Evolutionary conservation across 192 early-diverging fungal genomes (phyloP).

Genomic region (Backusella morwellensis): DNA sequence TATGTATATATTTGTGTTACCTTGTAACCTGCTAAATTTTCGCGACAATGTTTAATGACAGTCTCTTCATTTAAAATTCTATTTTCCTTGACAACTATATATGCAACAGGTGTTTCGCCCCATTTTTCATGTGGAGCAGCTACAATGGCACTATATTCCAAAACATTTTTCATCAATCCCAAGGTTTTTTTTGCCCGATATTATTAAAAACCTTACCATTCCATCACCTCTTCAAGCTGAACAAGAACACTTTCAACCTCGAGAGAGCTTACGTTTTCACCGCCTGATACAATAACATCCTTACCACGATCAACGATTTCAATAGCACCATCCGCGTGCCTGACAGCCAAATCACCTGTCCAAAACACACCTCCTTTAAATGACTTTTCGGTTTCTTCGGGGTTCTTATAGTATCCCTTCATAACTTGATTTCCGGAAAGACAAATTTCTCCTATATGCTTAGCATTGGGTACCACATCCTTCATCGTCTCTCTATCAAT

Average conservation of each 20-base stretch:
- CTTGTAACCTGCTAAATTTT: constrained; percentile 54
- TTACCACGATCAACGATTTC: constrained; percentile 59
- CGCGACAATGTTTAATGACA: constrained; percentile 41
- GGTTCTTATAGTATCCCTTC: constrained; percentile 52
- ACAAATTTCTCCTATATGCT: constrained; percentile 54
- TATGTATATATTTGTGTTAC: not conserved
- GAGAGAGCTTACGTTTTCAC: constrained; percentile 58
- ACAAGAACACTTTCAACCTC: constrained; percentile 55
- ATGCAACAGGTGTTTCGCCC: constrained; percentile 61
- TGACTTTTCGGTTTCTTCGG: constrained; percentile 54
- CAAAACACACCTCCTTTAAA: constrained; percentile 56
- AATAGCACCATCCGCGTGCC: constrained; percentile 57
- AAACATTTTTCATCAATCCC: not conserved
- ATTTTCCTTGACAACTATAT: constrained; percentile 47
- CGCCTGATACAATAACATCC: constrained; percentile 64
- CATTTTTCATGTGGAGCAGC: constrained; percentile 52
- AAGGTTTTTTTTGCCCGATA: too few species aligned
- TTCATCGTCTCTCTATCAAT: constrained; percentile 39
- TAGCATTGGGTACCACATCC: constrained; percentile 50
- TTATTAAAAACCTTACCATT: constrained; percentile 31
- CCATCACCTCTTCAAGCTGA: constrained; percentile 46
- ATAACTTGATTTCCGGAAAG: constrained; percentile 56
- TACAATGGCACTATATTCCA: constrained; percentile 46
- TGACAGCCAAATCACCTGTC: constrained; percentile 60
- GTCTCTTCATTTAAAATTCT: constrained; percentile 20